Evolutionary conservation across 2,329 filamentous ascomycete genomes (phyloP).

Genomic region (Cercospora beticola): DNA sequence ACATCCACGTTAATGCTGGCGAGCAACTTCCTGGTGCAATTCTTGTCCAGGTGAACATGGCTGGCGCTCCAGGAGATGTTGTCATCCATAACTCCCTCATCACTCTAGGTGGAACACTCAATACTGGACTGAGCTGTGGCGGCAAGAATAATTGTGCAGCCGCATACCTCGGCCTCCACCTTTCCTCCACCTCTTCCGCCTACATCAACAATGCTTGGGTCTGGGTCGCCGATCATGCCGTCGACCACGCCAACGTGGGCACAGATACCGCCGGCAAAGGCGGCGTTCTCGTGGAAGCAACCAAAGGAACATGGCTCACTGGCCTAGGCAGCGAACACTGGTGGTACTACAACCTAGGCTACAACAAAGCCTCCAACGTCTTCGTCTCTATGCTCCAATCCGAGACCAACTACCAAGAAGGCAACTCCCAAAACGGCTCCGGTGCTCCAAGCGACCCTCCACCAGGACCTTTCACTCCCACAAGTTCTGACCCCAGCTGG

Average conservation of each 20-base stretch:
- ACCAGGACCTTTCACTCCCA: constrained; percentile 39
- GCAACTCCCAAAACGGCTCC: background rate
- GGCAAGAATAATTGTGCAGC: constrained; percentile 32
- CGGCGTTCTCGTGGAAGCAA: constrained; percentile 39
- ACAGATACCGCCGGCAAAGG: constrained; percentile 43
- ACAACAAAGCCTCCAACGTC: constrained; percentile 50
- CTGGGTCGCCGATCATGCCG: constrained; percentile 53
- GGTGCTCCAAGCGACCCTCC: constrained; percentile 22
- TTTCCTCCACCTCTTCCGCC: constrained; percentile 45
- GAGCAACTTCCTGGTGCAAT: constrained; percentile 46
- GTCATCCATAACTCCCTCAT: constrained; percentile 40
- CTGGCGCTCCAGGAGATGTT: constrained; percentile 50
- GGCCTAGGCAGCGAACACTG: constrained; percentile 54
- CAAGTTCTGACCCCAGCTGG: constrained; percentile 33
- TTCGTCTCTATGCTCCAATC: constrained; percentile 50
- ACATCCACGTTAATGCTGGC: constrained; percentile 53
- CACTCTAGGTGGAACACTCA: constrained; percentile 37
- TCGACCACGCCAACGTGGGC: constrained; percentile 39
- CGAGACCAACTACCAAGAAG: constrained; percentile 51
- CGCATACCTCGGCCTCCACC: constrained; percentile 44
- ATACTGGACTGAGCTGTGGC: constrained; percentile 40
- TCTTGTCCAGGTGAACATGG: constrained; percentile 54
- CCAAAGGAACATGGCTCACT: constrained; percentile 52
- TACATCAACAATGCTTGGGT: constrained; percentile 56
- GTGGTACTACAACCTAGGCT: constrained; percentile 52